Evolutionary conservation across 768 basidiomycete genomes (phyloP).

Genomic region (Suillus brevipes): DNA sequence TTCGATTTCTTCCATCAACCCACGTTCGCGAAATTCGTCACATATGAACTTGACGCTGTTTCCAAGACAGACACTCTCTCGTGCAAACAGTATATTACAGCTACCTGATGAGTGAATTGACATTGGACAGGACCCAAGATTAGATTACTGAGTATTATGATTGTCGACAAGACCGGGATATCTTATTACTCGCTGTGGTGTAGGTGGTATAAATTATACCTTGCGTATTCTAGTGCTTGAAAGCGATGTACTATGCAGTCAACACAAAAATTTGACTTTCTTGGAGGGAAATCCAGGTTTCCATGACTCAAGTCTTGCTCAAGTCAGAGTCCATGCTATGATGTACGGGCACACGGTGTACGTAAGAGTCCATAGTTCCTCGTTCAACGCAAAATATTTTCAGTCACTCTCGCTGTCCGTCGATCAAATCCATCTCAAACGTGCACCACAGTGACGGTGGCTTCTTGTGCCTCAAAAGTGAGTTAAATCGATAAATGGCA

Average conservation of each 20-base stretch:
- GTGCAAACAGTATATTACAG: conserved; percentile 32
- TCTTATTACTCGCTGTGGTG: not conserved
- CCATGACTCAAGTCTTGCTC: not conserved
- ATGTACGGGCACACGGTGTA: not conserved
- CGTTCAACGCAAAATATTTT: not conserved
- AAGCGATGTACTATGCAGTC: not conserved
- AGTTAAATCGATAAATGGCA: not conserved
- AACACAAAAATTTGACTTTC: not conserved
- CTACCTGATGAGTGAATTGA: conserved; percentile 4
- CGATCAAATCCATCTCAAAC: not conserved
- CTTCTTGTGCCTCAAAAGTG: not conserved
- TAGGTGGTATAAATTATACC: not conserved
- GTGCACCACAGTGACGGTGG: not conserved
- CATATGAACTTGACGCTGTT: conserved; percentile 59
- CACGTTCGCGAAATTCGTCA: conserved; percentile 68
- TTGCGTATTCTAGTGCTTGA: not conserved
- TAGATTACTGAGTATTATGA: not conserved
- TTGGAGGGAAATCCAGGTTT: not conserved
- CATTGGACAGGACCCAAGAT: not conserved
- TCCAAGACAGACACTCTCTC: conserved; percentile 44
- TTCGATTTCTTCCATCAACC: conserved; percentile 41
- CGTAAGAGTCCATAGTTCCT: not conserved
- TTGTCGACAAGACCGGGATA: not conserved
- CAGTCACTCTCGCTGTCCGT: not conserved
- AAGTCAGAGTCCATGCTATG: too few species aligned